Base-by-base conservation (phyloP, 2,329 filamentous ascomycete species). In the Cercospora sojina region DNA sequence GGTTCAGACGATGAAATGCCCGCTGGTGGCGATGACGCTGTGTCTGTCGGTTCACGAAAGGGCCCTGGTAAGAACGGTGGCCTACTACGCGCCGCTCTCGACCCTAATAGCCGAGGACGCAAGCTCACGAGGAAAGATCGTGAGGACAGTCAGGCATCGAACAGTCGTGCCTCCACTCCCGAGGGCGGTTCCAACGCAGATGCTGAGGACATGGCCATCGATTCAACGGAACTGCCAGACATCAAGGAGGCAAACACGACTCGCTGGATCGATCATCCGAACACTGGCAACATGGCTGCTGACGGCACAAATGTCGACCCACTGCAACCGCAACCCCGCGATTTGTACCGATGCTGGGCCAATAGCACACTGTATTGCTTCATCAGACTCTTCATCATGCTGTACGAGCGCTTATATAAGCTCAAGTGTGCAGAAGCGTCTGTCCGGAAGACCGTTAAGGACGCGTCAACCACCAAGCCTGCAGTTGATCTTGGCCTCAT, bases 361-460 rank as follows among this genome's bases (percentile, higher is more conserved):
- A 98, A 97, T 78, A 87, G 92, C 74, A 92, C 90, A 3, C 90
- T 99, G 67, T 97, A 93, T 77, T 93, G 95, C 79, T 98, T 99
- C 84, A 91, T 99, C 82, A 91, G 90, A 72, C 89, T 97, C 68
- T 95, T 99, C 77, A 88, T 97, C 76, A 91, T 90, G n/a, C 83
- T 99, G 5, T 98, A 97, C 80, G 87, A 89, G 74, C 89, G 95
- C 47, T 84, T 99, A 13, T 84, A 90, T 69, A 90, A 91, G 67
- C 88, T 98, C 78, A 98, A 98, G 81, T 84, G 89, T 66, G 90
- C 90, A 75, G 90, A 91, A 73, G 84, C 86, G 3, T 86, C 89
- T 53, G 93, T 96, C 9, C 84, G 87, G 57, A 86, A 88, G 72
- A 89, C 92, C 73, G 89, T 97, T 43, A 83, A 85, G 27, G 90